phyloP scores from a whole-genome alignment of 2,329 filamentous ascomycete genomes.

The Fusarium brevicatenulatum region DNA sequence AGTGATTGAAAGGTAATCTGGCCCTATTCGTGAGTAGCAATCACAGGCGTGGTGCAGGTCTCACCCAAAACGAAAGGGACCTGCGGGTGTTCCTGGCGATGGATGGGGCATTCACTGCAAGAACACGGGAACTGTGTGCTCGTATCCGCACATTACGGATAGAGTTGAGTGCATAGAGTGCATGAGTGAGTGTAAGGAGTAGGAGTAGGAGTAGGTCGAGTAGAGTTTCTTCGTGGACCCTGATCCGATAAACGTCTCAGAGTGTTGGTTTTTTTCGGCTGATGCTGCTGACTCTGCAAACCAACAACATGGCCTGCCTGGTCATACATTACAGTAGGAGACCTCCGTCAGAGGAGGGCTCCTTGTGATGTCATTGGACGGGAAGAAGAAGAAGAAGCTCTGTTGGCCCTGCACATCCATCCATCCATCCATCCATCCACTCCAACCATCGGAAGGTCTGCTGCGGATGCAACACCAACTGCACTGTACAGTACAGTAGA shows the following conservation, averaged over 20 bases:
- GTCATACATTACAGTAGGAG: neutral
- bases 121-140: neutral
- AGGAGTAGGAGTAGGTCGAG: neutral
- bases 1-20: conserved; percentile 12
- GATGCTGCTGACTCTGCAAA: conserved; percentile 1
- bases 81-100: conserved; percentile 33
- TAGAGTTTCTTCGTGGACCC: conserved; percentile 3
- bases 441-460: neutral
- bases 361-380: conserved; percentile 30
- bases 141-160: neutral
- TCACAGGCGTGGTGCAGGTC: conserved; percentile 32
- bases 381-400: neutral
- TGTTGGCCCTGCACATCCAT: neutral
- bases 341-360: neutral
- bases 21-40: conserved; percentile 29
- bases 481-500: neutral
- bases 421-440: neutral
- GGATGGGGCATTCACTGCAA: neutral
- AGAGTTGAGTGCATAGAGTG: neutral
- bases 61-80: conserved; percentile 31
- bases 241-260: conserved; percentile 28
- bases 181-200: neutral
- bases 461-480: neutral
- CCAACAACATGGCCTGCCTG: neutral
- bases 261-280: neutral